Conservation (phyloP, 805 yeast species). For the Isabelozyma rhagii region DNA sequence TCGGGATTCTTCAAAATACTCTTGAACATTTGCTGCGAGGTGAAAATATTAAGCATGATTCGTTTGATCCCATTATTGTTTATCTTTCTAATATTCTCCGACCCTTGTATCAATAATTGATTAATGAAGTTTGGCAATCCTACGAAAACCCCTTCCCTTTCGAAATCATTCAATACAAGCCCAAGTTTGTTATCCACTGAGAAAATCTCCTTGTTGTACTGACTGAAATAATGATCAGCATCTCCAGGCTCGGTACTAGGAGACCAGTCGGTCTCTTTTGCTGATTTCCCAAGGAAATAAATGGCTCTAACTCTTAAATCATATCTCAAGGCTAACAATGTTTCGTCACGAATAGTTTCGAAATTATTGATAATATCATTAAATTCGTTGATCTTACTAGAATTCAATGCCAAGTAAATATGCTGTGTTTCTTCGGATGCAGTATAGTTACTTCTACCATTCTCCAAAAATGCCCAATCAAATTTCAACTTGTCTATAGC, state of each 20-base stretch:
- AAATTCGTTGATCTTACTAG: constrained; percentile 30
- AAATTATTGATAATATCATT: constrained; percentile 32
- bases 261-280: constrained; percentile 48
- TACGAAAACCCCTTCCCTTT: constrained; percentile 26
- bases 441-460: constrained; percentile 22
- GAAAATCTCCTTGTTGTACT: constrained; percentile 48
- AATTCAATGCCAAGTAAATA: constrained; percentile 30
- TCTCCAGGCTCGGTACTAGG: constrained; percentile 55
- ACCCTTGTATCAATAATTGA: constrained; percentile 48
- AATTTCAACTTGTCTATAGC: constrained; percentile 32
- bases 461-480: constrained; percentile 42
- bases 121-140: constrained; percentile 56
- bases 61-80: constrained; percentile 59
- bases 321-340: constrained; percentile 50
- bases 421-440: constrained; percentile 17
- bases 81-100: constrained; percentile 46
- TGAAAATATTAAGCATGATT: constrained; percentile 57
- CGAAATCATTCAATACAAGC: constrained; percentile 28
- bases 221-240: constrained; percentile 52
- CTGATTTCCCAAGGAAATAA: constrained; percentile 49
- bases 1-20: constrained; percentile 52
- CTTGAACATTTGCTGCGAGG: constrained; percentile 67
- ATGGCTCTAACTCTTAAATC: constrained; percentile 55
- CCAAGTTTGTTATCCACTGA: constrained; percentile 43
- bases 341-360: constrained; percentile 30